Conservation (phyloP, 116 monocot species). For the Cymodocea nodosa region DNA sequence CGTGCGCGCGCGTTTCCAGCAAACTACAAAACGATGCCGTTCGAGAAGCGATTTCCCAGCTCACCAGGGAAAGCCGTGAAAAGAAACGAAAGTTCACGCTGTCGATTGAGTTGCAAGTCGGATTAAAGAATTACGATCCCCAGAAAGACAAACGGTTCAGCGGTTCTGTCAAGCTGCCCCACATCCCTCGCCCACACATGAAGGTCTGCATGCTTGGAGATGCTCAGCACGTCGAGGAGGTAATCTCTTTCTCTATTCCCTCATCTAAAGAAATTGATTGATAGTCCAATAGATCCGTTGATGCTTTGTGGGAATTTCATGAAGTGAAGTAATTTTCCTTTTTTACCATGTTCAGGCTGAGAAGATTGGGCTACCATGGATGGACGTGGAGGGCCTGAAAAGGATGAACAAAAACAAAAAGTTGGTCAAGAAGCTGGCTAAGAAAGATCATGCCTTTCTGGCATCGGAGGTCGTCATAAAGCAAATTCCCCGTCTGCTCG, state of each 20-base stretch:
- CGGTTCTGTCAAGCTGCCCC: slow-evolving; percentile 26
- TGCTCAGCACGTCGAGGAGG: slow-evolving; percentile 29
- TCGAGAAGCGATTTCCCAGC: slow-evolving; percentile 19
- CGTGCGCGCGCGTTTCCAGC: slow-evolving; percentile 1
- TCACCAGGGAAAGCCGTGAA: slow-evolving; percentile 6
- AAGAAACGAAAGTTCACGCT: slow-evolving; percentile 16
- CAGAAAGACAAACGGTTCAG: slow-evolving; percentile 36
- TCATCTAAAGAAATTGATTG: no score
- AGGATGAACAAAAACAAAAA: slow-evolving; percentile 75
- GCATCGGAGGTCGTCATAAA: slow-evolving; percentile 66
- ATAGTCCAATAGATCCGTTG: no score
- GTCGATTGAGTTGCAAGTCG: slow-evolving; percentile 25
- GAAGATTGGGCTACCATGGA: slow-evolving; percentile 42
- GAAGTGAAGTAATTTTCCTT: no score
- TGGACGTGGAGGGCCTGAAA: slow-evolving; percentile 59
- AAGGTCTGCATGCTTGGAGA: slow-evolving; percentile 39
- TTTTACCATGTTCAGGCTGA: slow-evolving; percentile 18
- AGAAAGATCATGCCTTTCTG: slow-evolving; percentile 53
- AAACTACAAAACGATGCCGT: slow-evolving; percentile 28
- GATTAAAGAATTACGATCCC: slow-evolving; percentile 25
- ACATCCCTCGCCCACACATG: slow-evolving; percentile 29
- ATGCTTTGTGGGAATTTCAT: no score
- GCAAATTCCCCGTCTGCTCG: slow-evolving; percentile 61
- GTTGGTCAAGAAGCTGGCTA: slow-evolving; percentile 57
- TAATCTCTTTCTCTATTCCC: neutral